Base-by-base conservation (phyloP, 2,329 filamentous ascomycete species). In the Helotiales sp. region DNA sequence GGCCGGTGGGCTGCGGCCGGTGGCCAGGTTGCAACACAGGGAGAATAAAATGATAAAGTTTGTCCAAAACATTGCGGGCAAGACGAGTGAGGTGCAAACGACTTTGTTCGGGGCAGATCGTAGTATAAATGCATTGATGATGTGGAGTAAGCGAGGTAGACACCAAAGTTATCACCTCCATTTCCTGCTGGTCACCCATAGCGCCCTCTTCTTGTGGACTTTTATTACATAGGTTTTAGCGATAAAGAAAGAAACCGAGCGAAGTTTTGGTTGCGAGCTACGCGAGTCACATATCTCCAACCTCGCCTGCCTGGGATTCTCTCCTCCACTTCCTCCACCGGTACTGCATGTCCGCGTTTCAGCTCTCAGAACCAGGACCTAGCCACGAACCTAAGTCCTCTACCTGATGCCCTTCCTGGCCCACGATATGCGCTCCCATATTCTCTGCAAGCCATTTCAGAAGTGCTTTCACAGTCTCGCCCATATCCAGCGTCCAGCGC, bases 91-190 rank as follows among this genome's bases (percentile, higher is more conserved):
- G 43, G 26, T 54, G 6, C 26, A 32, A 32, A 20, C 26, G 50
- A 54, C 50, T 32, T 54, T n/a, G n/a, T n/a, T 54, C 50, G 28
- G 50, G 50, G 50, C 24, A 52, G 20, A 52, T 52, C 49, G 24
- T 30, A 52, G 24, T 52, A 52, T 52, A 52, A 52, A 52, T 52
- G 7, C 49, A 52, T 52, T 52, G 10, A 52, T 52, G 10, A 28
- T 28, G 50, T 54, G 26, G 50, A 54, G 6, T 54, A 54, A 54
- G 50, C 50, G 50, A 54, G 50, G 50, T 54, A 30, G 50, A 54
- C 15, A 54, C 26, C 26, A 17, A 54, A 54, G 26, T 54, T 54
- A 54, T 54, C 15, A 54, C 26, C 26, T 54, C 50, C 24, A 32
- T 17, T 54, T 54, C 26, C 26, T 54, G 26, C 50, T 54, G 26